These are phyloP conservation scores for Eucalyptus cladocalyx DNA, from an alignment of 345 rosid genomes.

Conservation along the genomic window DNA sequence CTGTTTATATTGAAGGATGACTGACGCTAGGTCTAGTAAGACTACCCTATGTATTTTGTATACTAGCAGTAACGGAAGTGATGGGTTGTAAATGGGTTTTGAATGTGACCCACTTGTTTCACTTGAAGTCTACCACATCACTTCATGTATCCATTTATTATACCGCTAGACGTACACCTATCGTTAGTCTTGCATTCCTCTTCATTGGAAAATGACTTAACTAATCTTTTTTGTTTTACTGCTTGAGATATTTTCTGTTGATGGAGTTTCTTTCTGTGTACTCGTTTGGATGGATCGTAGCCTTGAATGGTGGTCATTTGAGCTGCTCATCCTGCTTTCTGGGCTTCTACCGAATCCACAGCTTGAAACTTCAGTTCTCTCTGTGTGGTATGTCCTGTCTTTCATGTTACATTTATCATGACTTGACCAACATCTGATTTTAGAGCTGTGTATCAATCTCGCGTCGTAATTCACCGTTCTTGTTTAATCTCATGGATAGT, in stretches of 20 bases:
- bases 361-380: constrained; percentile 86
- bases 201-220: background rate
- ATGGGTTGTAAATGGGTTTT: background rate
- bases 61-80: background rate
- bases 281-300: constrained; percentile 12
- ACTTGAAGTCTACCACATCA: background rate
- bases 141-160: background rate
- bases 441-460: background rate
- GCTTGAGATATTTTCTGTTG: background rate
- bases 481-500: constrained; percentile 12
- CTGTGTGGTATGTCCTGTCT: constrained; percentile 52
- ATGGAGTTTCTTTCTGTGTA: background rate
- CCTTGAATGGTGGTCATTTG: constrained; percentile 98
- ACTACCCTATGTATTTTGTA: background rate
- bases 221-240: background rate
- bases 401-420: background rate
- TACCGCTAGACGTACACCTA: background rate
- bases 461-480: background rate
- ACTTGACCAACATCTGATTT: background rate
- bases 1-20: background rate
- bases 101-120: background rate
- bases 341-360: constrained; percentile 72
- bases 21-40: background rate
- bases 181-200: background rate
- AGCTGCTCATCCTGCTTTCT: constrained; percentile 69